These are phyloP conservation scores for Ganoderma leucocontextum DNA, from an alignment of 1,284 basidiomycete genomes.

Conservation along the genomic window DNA sequence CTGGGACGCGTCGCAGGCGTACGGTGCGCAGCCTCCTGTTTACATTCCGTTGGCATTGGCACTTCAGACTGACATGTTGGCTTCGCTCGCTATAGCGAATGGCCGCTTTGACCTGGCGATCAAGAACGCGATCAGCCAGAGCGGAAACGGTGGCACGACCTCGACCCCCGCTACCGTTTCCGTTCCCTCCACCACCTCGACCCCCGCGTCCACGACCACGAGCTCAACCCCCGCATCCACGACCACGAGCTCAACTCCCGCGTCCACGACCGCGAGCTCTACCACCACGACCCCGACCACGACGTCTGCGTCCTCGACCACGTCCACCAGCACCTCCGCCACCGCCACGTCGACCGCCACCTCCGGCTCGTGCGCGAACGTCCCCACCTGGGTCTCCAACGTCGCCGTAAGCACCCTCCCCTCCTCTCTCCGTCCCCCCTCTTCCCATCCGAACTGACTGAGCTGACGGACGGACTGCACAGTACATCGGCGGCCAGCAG, in stretches of 20 bases:
- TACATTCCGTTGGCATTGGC: too few species aligned
- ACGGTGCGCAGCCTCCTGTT: slow-evolving; percentile 48
- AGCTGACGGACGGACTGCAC: not conserved
- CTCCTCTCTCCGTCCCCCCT: slow-evolving; percentile 33
- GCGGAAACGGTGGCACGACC: slow-evolving; percentile 39
- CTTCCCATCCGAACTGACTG: not conserved
- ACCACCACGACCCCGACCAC: slow-evolving; percentile 33
- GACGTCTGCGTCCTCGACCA: slow-evolving; percentile 31
- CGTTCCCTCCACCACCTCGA: slow-evolving; percentile 37
- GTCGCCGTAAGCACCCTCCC: slow-evolving; percentile 48
- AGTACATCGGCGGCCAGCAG: slow-evolving; percentile 57
- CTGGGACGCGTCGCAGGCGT: slow-evolving; percentile 70
- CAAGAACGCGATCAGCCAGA: slow-evolving; percentile 57
- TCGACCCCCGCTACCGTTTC: slow-evolving; percentile 25
- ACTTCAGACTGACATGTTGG: not conserved
- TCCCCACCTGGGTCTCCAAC: slow-evolving; percentile 53
- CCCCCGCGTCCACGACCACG: slow-evolving; percentile 3
- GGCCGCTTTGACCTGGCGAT: slow-evolving; percentile 57
- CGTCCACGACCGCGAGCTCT: slow-evolving; percentile 38
- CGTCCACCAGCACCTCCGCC: slow-evolving; percentile 34
- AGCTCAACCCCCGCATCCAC: slow-evolving; percentile 27
- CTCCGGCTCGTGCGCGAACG: slow-evolving; percentile 53
- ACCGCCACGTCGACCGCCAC: slow-evolving; percentile 42
- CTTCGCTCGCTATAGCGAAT: slow-evolving; percentile 50
- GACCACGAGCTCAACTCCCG: slow-evolving; percentile 19